Evolutionary conservation across 2,329 filamentous ascomycete genomes (phyloP), one percentile per base, ranked within the genome.

Genomic region (Aureobasidium namibiae): DNA sequence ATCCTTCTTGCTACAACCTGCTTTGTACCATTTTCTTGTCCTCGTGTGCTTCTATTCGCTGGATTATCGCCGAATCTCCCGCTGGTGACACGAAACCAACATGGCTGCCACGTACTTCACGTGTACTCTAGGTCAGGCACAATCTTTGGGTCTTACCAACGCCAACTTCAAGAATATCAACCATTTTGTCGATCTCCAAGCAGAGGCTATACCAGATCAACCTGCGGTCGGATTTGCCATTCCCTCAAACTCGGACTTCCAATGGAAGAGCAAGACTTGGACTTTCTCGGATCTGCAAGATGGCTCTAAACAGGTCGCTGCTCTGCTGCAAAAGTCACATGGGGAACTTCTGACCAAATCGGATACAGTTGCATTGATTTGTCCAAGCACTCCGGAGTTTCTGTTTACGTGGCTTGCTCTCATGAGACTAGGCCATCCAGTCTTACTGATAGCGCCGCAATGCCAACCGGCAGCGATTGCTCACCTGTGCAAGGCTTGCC

Each of bases 321-420:
- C 64, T 16, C 59, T 66, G 2, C 64, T 77, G 1, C 24, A 64
- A 13, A 42, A 65, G 24, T 39, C 34, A 5, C 60, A 71, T 45
- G 62, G 60, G 29, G 39, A 41, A 52, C 36, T 46, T 59, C 50
- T 62, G 39, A 41, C 49, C 24, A 45, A 60, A 31, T 26, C 65
- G 18, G 61, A 68, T 31, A 75, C 76, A 0, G 72, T 83, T 2
- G 84, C 78, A 0, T 66, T 87, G 10, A 67, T 87, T 0, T 81
- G 79, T 60, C 74, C 78, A 0, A 87, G 82, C 64, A 82, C 78
- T 0, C 67, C 78, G 0, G 76, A 81, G 10, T 85, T 87, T 58
- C 70, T 86, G 0, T 75, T 85, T 53, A 76, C 78, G 0, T 87
- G 82, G 82, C 72, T 87, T 2, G 83, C 76, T 0, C 70, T 87